phyloP scores from a whole-genome alignment of 2,329 filamentous ascomycete species.

The Taxawa tesnikishii region DNA sequence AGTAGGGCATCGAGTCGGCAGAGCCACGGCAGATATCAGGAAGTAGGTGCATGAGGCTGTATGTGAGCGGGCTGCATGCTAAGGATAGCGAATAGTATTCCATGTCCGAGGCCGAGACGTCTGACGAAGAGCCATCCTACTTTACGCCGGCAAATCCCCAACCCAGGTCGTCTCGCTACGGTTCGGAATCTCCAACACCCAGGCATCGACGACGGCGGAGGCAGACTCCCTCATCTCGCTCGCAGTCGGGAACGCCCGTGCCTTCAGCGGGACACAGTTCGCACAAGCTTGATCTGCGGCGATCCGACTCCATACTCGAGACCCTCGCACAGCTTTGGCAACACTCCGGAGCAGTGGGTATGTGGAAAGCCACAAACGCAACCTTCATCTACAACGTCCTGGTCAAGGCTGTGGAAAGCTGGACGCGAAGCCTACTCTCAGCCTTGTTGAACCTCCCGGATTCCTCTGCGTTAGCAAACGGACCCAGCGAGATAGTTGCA shows the following conservation, averaged over 20 bases:
- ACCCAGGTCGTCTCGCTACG: conserved; percentile 19
- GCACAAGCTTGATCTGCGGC: conserved; percentile 59
- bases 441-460: conserved; percentile 86
- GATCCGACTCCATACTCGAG: conserved; percentile 70
- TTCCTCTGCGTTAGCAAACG: conserved; percentile 45
- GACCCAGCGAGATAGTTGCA: conserved; percentile 33
- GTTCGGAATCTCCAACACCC: conserved; percentile 29
- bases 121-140: conserved; percentile 61
- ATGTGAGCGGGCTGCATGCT: background rate
- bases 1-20: background rate
- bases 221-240: conserved; percentile 29
- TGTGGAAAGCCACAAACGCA: conserved; percentile 88
- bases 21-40: background rate
- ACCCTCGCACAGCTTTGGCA: conserved; percentile 81
- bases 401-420: conserved; percentile 78
- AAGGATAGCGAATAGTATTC: conserved; percentile 1
- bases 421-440: conserved; percentile 80
- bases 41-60: conserved; percentile 9
- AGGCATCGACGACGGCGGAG: conserved; percentile 30
- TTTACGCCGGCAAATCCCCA: conserved; percentile 61
- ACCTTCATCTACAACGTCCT: conserved; percentile 87
- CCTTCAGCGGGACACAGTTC: conserved; percentile 22
- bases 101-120: conserved; percentile 50
- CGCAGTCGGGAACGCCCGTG: conserved; percentile 25
- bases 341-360: conserved; percentile 77